Conservation (phyloP, 2,329 filamentous ascomycete genomes). For the Monilinia vaccinii-corymbosi region DNA sequence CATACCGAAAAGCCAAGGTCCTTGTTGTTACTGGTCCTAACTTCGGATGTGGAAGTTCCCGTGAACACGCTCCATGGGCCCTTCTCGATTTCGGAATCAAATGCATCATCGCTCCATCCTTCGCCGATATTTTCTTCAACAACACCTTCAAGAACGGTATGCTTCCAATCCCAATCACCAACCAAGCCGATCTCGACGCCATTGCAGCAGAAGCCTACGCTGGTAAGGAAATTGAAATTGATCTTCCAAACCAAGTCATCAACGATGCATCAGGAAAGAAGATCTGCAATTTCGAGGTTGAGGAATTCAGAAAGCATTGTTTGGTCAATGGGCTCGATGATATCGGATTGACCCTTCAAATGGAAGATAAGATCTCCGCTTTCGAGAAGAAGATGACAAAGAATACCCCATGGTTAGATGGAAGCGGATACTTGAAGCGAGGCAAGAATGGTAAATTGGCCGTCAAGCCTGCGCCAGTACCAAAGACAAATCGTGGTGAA, state of each 20-base stretch:
- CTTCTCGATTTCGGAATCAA: slow-evolving; percentile 94
- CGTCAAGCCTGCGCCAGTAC: slow-evolving; percentile 56
- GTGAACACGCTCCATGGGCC: slow-evolving; percentile 96
- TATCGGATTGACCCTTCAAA: slow-evolving; percentile 85
- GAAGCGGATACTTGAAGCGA: slow-evolving; percentile 64
- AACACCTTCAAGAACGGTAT: slow-evolving; percentile 99
- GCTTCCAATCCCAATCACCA: slow-evolving; percentile 70
- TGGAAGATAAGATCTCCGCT: slow-evolving; percentile 73
- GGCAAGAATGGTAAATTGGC: slow-evolving; percentile 45
- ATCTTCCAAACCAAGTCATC: slow-evolving; percentile 75
- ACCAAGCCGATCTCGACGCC: slow-evolving; percentile 8
- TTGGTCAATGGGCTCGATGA: slow-evolving; percentile 87
- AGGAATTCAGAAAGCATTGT: slow-evolving; percentile 89
- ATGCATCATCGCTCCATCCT: slow-evolving; percentile 85
- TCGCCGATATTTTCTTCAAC: slow-evolving; percentile 95
- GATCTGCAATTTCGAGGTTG: slow-evolving; percentile 74
- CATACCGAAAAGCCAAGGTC: slow-evolving; percentile 77
- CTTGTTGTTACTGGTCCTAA: slow-evolving; percentile 86
- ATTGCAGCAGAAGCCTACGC: slow-evolving; percentile 53
- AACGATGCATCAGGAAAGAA: slow-evolving; percentile 63
- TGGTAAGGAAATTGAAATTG: slow-evolving; percentile 77
- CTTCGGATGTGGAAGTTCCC: slow-evolving; percentile 87
- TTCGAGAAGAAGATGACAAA: slow-evolving; percentile 54
- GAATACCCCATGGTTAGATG: slow-evolving; percentile 78
- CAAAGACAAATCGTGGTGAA: slow-evolving; percentile 78